These are phyloP conservation scores for Cryptococcus sp. DNA, from an alignment of 1,284 basidiomycete genomes.

Conservation along the genomic window DNA sequence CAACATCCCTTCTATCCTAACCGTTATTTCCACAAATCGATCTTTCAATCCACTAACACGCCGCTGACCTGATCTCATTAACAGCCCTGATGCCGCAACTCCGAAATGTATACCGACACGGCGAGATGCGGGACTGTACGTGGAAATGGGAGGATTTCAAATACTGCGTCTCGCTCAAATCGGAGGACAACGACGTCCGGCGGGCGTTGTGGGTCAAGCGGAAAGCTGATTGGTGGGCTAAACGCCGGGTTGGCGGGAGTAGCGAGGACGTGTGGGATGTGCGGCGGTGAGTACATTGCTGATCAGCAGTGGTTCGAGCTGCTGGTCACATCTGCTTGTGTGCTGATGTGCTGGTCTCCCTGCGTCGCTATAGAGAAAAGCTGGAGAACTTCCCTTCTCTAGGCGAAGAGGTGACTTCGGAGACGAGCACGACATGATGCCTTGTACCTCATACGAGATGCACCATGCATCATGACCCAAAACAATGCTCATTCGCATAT, in stretches of 20 bases:
- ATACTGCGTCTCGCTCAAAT: slow-evolving; percentile 86
- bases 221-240: slow-evolving; percentile 89
- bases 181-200: slow-evolving; percentile 71
- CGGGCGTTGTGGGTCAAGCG: slow-evolving; percentile 80
- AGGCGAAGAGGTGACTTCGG: slow-evolving; percentile 29
- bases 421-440: slow-evolving; percentile 18
- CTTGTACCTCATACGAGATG: neutral
- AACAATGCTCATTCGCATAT: too few relatives aligned
- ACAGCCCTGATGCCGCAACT: slow-evolving; percentile 79
- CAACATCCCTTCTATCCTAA: neutral
- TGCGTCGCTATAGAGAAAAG: slow-evolving; percentile 25
- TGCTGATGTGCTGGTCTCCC: slow-evolving; percentile 5
- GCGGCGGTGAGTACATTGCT: slow-evolving; percentile 65
- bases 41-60: neutral
- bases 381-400: slow-evolving; percentile 49
- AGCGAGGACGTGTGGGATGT: slow-evolving; percentile 94
- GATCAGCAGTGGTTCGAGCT: too few relatives aligned
- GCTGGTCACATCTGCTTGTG: too few relatives aligned
- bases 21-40: neutral
- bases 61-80: neutral
- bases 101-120: slow-evolving; percentile 83
- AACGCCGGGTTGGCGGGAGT: slow-evolving; percentile 69
- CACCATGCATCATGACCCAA: too few relatives aligned
- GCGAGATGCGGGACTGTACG: slow-evolving; percentile 73
- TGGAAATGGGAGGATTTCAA: slow-evolving; percentile 90